phyloP scores from a whole-genome alignment of 1,284 basidiomycete species.

The Tylopilus sp. region DNA sequence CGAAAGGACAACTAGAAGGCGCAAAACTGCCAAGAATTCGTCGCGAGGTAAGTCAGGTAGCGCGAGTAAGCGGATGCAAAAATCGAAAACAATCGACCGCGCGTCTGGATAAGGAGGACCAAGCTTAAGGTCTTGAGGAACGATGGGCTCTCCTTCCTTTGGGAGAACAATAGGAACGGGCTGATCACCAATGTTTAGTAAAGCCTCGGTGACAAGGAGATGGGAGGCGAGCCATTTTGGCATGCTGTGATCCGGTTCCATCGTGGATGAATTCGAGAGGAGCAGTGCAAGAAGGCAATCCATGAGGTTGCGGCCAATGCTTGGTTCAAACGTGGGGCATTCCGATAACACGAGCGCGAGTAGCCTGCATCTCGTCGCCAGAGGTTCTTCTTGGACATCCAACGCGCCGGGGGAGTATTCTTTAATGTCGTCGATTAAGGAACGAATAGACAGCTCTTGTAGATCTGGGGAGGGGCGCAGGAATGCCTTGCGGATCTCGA shows the following conservation, averaged over 20 bases:
- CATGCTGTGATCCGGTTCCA: conserved; percentile 47
- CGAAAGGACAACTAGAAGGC: conserved; percentile 80
- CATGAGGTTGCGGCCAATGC: conserved; percentile 55
- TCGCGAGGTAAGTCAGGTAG: conserved; percentile 65
- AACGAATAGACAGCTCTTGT: conserved; percentile 58
- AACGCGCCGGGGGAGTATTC: conserved; percentile 62
- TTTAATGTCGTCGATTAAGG: conserved; percentile 71
- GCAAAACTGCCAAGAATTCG: conserved; percentile 74
- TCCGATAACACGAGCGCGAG: conserved; percentile 83
- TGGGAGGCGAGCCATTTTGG: conserved; percentile 86
- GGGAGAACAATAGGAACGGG: conserved; percentile 60
- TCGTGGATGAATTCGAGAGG: conserved; percentile 50
- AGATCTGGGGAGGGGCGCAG: conserved; percentile 58
- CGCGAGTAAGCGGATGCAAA: conserved; percentile 64
- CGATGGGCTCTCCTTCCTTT: conserved; percentile 64
- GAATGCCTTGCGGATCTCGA: conserved; percentile 84
- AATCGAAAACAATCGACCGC: conserved; percentile 67
- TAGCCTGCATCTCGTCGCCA: conserved; percentile 80
- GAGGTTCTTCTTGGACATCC: conserved; percentile 65
- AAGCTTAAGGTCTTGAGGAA: conserved; percentile 45
- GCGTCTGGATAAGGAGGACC: conserved; percentile 63
- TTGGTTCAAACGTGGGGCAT: conserved; percentile 53
- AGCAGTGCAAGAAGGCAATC: conserved; percentile 63
- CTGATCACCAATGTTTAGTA: conserved; percentile 75
- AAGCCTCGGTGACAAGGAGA: conserved; percentile 77